phyloP scores from a whole-genome alignment of 2,329 filamentous ascomycete genomes.

The Chalara sp. region DNA sequence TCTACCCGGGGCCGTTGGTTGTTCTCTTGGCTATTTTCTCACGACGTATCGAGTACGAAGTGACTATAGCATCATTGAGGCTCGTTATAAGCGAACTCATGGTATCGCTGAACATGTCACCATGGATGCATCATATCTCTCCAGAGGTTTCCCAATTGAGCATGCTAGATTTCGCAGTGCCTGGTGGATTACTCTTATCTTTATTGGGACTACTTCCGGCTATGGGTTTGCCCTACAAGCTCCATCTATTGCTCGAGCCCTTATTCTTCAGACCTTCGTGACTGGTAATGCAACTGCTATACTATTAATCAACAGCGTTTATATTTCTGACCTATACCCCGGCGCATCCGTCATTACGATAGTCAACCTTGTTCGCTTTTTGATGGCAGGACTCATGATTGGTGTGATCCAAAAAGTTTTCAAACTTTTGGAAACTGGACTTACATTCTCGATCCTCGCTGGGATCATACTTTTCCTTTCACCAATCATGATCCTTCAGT shows the following conservation, averaged over 20 bases:
- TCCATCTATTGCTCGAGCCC: slow-evolving; percentile 4
- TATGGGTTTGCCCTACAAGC: slow-evolving; percentile 27
- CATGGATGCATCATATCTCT: slow-evolving; percentile 23
- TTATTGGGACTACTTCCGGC: slow-evolving; percentile 28
- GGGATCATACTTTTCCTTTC: background rate
- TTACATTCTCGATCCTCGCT: background rate
- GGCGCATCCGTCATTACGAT: slow-evolving; percentile 2
- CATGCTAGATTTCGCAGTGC: slow-evolving; percentile 26
- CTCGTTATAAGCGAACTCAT: slow-evolving; percentile 11
- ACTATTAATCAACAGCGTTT: slow-evolving; percentile 7
- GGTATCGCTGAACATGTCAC: slow-evolving; percentile 22
- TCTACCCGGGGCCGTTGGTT: slow-evolving; percentile 1
- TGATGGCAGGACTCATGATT: slow-evolving; percentile 5
- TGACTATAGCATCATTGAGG: slow-evolving; percentile 30
- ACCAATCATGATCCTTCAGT: slow-evolving; percentile 3
- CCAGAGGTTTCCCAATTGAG: slow-evolving; percentile 35
- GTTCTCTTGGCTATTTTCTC: slow-evolving; percentile 29
- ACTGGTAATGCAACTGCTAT: slow-evolving; percentile 23
- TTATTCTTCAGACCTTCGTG: slow-evolving; percentile 15
- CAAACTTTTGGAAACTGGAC: slow-evolving; percentile 1
- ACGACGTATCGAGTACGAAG: slow-evolving; percentile 34
- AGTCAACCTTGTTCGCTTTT: slow-evolving; percentile 9
- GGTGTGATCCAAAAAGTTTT: slow-evolving; percentile 2
- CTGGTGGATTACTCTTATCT: slow-evolving; percentile 31
- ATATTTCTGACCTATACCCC: slow-evolving; percentile 12